Percentiles rank a stretch among this genome's conserved stretches.
These are phyloP conservation scores for Bipolaris zeicola DNA, from an alignment of 2,329 filamentous ascomycete species.

Conservation along the genomic window DNA sequence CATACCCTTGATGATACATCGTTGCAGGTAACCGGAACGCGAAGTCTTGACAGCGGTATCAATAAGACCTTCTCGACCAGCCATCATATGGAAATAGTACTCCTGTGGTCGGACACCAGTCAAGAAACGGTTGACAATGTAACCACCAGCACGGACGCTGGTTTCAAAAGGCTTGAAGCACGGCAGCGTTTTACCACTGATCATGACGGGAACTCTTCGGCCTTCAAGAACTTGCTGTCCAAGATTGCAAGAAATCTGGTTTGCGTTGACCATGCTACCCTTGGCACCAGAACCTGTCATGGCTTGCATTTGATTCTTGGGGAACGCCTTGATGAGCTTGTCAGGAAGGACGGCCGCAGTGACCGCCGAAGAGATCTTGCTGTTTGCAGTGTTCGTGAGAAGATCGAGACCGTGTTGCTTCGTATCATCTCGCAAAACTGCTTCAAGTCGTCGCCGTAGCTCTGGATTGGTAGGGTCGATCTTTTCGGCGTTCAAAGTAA, in stretches of 20 bases:
- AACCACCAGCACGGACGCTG: conserved; percentile 85
- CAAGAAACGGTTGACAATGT: conserved; percentile 94
- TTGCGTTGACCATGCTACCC: conserved; percentile 90
- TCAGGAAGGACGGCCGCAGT: conserved; percentile 79
- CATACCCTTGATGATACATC: conserved; percentile 98
- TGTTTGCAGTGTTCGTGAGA: conserved; percentile 75
- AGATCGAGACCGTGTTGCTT: conserved; percentile 92
- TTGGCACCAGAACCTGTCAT: conserved; percentile 99
- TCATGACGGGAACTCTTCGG: conserved; percentile 93
- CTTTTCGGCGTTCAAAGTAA: conserved; percentile 73
- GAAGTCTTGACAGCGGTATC: conserved; percentile 99
- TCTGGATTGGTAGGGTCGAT: conserved; percentile 70
- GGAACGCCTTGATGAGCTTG: conserved; percentile 88
- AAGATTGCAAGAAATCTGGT: conserved; percentile 95
- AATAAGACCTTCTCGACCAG: conserved; percentile 95
- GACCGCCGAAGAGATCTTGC: conserved; percentile 75
- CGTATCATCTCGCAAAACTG: conserved; percentile 85
- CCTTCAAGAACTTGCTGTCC: conserved; percentile 97
- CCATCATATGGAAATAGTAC: conserved; percentile 99
- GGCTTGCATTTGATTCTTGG: conserved; percentile 97
- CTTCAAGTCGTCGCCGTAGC: conserved; percentile 79
- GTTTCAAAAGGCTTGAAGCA: conserved; percentile 95
- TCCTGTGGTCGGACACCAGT: conserved; percentile 97
- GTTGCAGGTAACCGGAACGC: conserved; percentile 91
- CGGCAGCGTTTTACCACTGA: conserved; percentile 93